Conservation (phyloP, 202 grass and related monocot species). For the Elaeis oleifera region DNA sequence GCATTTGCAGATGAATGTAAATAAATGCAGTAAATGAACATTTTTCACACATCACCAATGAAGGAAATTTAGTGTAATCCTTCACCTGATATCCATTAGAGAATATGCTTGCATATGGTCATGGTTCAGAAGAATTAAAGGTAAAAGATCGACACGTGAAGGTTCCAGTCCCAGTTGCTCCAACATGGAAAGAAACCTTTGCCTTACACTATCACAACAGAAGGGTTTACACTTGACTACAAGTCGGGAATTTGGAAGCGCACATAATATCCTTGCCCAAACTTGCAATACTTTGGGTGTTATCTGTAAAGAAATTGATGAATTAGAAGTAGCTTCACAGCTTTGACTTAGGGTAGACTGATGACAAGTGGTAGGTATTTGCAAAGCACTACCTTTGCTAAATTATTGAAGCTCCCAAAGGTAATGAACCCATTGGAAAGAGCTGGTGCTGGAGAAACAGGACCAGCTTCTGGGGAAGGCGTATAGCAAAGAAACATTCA, state of each 20-base stretch:
- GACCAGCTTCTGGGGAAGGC: conserved; percentile 95
- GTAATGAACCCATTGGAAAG: conserved; percentile 89
- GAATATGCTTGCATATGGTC: conserved; percentile 99
- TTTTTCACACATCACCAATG: background rate
- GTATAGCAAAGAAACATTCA: conserved; percentile 90
- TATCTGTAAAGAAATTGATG: conserved; percentile 48
- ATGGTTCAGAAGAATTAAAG: conserved; percentile 95
- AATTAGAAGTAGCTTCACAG: too few relatives aligned
- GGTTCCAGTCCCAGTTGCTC: conserved; percentile 82
- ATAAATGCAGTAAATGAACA: background rate
- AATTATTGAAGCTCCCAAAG: conserved; percentile 98
- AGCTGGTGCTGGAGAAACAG: conserved; percentile 63
- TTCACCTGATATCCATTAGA: conserved; percentile 92
- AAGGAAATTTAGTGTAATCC: conserved; percentile 14
- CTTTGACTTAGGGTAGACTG: too few relatives aligned
- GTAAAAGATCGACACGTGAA: conserved; percentile 79
- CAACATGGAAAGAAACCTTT: conserved; percentile 75
- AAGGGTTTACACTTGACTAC: conserved; percentile 98
- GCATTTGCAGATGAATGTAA: background rate
- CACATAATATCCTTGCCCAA: conserved; percentile 86
- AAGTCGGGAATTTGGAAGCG: conserved; percentile 83
- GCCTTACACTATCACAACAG: conserved; percentile 83
- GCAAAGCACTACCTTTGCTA: conserved; percentile 69
- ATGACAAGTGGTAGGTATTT: too few relatives aligned
- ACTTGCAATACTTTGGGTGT: conserved; percentile 90